Base-by-base conservation (phyloP, 2,329 filamentous ascomycete genomes). In the Chaetothyriales sp. region DNA sequence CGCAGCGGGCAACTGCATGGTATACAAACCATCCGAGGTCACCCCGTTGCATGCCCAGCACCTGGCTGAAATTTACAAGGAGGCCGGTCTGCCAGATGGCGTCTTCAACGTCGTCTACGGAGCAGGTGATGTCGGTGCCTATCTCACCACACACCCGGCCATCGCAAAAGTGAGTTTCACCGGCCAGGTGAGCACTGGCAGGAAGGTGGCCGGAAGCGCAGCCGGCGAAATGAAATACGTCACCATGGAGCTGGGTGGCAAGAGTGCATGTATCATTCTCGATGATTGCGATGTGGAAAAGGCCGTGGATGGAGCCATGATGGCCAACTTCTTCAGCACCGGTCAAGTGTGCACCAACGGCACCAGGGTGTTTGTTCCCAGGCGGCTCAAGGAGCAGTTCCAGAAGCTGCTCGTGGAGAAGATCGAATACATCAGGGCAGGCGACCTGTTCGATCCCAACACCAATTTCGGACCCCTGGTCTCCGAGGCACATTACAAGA, bases 261-360 rank as follows among this genome's bases (percentile, higher is more conserved):
- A 94, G 70, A 87, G 82, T 53, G 85, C 87, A 0, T 73, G 87
- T 43, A 72, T 95, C 48, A 74, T 95, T 46, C 78, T 94, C 1
- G 84, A 85, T 1, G 87, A 93, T 61, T 84, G 84, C 15, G 79
- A 86, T 48, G 66, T 90, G 18, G 81, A 86, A 45, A 78, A 79
- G 60, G 88, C 88, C n/a, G 88, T 86, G 32, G 83, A 94, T 61
- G 84, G 86, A 26, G 87, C 86, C 56, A 89, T 94, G 83, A 86
- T 93, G 74, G 88, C 87, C 60, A 94, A 94, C 67, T 94, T 94
- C 70, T 94, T 85, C 73, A 88, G 83, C 58, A 85, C 84, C 0
- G 88, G 88, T 26, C 88, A 95, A 67, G 87, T 94, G 48, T 95
- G 88, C 75, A 94, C 88, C 48, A 94, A 94, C 65, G 88, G 88